phyloP scores from a whole-genome alignment of 768 basidiomycete genomes.

The Mycena leptocephala region DNA sequence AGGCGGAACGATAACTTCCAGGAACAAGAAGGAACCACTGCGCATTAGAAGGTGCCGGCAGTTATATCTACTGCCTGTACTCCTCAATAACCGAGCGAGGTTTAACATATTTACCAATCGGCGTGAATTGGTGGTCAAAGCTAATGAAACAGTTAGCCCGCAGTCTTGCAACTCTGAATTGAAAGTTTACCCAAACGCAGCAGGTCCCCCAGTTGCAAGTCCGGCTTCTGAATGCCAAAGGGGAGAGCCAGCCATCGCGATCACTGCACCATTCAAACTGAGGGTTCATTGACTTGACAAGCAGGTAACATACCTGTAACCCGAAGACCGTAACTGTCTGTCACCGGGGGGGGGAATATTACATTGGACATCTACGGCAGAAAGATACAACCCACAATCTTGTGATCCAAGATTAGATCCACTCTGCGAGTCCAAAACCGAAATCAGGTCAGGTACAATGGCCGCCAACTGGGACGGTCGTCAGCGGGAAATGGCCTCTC shows the following conservation, averaged over 20 bases:
- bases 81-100: slow-evolving; percentile 66
- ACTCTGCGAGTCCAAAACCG: slow-evolving; percentile 74
- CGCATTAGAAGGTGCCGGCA: too few relatives aligned
- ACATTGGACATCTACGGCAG: background rate
- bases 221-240: slow-evolving; percentile 69
- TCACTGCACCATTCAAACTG: slow-evolving; percentile 38
- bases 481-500: background rate
- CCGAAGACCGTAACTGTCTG: slow-evolving; percentile 70
- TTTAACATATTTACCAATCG: slow-evolving; percentile 58
- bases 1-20: too few relatives aligned
- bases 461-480: slow-evolving; percentile 57
- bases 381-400: slow-evolving; percentile 46
- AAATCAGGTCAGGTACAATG: slow-evolving; percentile 78
- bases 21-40: too few relatives aligned
- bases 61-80: slow-evolving; percentile 43
- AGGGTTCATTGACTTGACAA: background rate
- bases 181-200: slow-evolving; percentile 63
- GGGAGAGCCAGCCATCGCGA: slow-evolving; percentile 63
- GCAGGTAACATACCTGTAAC: slow-evolving; percentile 66
- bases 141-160: slow-evolving; percentile 28
- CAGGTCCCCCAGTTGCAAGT: slow-evolving; percentile 66
- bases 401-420: slow-evolving; percentile 76
- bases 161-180: background rate
- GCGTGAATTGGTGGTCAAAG: slow-evolving; percentile 51
- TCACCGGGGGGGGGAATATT: background rate